Evolutionary conservation across 2,329 filamentous ascomycete species (phyloP).

Genomic region (Nannizziopsis arthrosporioides): DNA sequence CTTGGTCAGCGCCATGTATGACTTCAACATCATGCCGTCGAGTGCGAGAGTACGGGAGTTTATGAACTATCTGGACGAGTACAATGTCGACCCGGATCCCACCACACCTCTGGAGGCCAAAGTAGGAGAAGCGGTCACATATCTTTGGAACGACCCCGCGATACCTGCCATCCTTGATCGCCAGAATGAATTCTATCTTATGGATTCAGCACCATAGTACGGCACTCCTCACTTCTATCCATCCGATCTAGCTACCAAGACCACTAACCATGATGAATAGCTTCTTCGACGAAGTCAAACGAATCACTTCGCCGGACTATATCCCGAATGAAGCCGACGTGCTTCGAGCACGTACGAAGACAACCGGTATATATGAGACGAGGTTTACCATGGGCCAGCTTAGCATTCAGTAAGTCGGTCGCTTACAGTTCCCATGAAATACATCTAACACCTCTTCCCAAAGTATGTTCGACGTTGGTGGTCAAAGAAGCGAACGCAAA

Average conservation of each 20-base stretch:
- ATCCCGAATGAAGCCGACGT: constrained; percentile 92
- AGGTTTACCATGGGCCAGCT: constrained; percentile 97
- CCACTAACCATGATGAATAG: constrained; percentile 38
- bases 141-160: constrained; percentile 81
- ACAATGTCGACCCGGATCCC: constrained; percentile 81
- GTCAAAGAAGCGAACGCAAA: constrained; percentile 92
- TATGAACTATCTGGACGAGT: constrained; percentile 71
- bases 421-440: background rate
- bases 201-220: constrained; percentile 98
- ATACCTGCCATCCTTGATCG: constrained; percentile 77
- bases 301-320: constrained; percentile 76
- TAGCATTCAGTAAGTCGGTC: constrained; percentile 77
- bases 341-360: constrained; percentile 89
- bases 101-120: constrained; percentile 70
- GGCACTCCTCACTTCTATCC: constrained; percentile 25
- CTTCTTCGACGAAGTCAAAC: constrained; percentile 85
- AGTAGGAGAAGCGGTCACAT: constrained; percentile 70
- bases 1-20: constrained; percentile 78
- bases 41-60: constrained; percentile 59
- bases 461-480: constrained; percentile 99
- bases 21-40: constrained; percentile 74
- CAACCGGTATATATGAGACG: constrained; percentile 97
- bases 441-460: constrained; percentile 12
- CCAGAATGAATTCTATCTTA: constrained; percentile 95
- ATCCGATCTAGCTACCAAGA: background rate